Base-by-base conservation (phyloP, 2,329 filamentous ascomycete genomes). In the Cadophora sp. region DNA sequence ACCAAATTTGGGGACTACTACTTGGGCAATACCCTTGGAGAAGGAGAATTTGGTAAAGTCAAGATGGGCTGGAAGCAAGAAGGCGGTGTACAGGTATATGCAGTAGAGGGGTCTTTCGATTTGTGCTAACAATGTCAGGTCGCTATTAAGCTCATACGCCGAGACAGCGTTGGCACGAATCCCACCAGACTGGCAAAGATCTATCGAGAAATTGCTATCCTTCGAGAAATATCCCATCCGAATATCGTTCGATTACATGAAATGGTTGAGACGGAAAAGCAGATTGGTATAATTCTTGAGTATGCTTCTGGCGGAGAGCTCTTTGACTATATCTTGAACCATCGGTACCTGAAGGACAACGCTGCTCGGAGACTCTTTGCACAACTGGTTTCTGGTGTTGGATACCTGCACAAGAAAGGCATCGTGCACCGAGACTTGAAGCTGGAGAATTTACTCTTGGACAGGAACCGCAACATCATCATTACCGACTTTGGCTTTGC, bases 401-500 rank as follows among this genome's bases (percentile, higher is more conserved):
- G 96, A 43, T 99, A 99, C 80, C 84, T 99, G 68, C 96, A 99
- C 83, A 97, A 97, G 81, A 98, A 97, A 82, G 96, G 96, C 69
- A 99, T 99, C 74, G 96, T 99, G 16, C 96, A 99, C 79, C 91
- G 96, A 76, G 96, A 99, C 82, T 82, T 99, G 73, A 99, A 99
- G 82, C 85, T 99, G 58, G 96, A 99, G 81, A 99, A 99, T 77
- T 80, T 99, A 75, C 86, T 99, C 46, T 86, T 99, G 62, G 96
- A 99, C 81, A 91, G 95, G 71, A 97, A 99, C 78, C 91, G 94
- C 71, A 99, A 99, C 83, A 98, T 99, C 77, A 99, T 99, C 81
- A 99, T 99, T 78, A 99, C 96, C 19, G 96, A 99, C 81, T 99
- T 99, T 81, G 96, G 96, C 22, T 99, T 99, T 79, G 96, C 96